Base-by-base conservation (phyloP, 495 filamentous ascomycete genomes). In the Niebla homalea region DNA sequence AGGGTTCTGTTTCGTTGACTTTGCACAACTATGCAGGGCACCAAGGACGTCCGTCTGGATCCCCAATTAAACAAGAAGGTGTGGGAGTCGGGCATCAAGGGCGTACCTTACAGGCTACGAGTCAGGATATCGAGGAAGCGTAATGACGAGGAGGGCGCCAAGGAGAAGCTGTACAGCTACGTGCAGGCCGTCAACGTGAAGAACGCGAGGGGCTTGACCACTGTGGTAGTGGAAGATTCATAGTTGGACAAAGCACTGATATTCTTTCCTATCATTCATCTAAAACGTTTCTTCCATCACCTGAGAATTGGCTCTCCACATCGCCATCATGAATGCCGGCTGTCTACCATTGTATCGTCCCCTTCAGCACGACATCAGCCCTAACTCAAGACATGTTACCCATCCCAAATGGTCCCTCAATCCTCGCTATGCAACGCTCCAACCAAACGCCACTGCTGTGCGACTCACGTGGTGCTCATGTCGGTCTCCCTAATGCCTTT, bases 61-160 rank as follows among this genome's bases (percentile, higher is more conserved):
- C 92, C 92, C 57, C 85, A 87, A 70, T 76, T 99, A 58, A 99
- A 99, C 82, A 99, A 99, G 84, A 96, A 99, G 79, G 90, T 99
- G 72, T 99, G 92, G 92, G 93, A 99, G 72, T 77, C 84, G 66
- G 92, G 92, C 70, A 81, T 99, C 75, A 96, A 96, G 81, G 93
- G 93, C 64, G 89, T 94, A 57, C 87, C 89, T 48, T 97, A 84
- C 83, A 80, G 92, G 69, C 78, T 99, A 57, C 89, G 92, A 63
- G 78, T 99, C 62, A 87, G 93, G 74, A 94, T 99, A 75, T 94
- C 87, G 60, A 87, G 92, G 69, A 92, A 94, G 83, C 89, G 92
- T 79, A 99, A 99, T 78, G 92, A 99, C 69, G 92, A 99, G 78
- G 92, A 99, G 76, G 88, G 85, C 61, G 90, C 92, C 62, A 92